Evolutionary conservation across 768 basidiomycete species (phyloP), one percentile per base, ranked within the genome.

Genomic region (Mycena belliarum): DNA sequence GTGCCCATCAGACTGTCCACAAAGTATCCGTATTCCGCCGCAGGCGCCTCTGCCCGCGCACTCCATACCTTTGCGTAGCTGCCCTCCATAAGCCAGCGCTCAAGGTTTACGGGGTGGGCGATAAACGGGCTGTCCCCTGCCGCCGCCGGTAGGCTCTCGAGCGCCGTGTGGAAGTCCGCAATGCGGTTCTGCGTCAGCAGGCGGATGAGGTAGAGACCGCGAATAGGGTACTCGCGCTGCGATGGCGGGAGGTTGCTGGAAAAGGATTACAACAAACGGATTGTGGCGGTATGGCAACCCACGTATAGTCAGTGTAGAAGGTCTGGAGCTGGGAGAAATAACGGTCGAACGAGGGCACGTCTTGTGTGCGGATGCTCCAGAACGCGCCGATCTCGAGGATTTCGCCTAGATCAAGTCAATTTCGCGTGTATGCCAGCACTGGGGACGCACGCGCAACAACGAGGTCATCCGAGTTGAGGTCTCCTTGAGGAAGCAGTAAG

Each of bases 11-110:
- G 76, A 65, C 91, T 91, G 68, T 95, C 91, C 11, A 97, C 85
- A 66, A 98, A 93, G 77, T 91, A 91, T 64, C 89, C 92, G 79
- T 97, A 97, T 70, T 98, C 96, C 61, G 94, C 92, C 35, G 91
- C 85, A 1, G 95, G 94, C 2, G 95, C 92, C 66, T 94, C 88
- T 63, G 91, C 91, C 63, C 95, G 84, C 35, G 95, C 95, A 67
- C 91, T 87, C 92, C 95, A 99, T 12, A 98, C 96, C 71, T 96
- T 96, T 74, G 92, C 93, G 72, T 98, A 99, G 66, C 90, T 91
- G 37, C 96, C 96, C 72, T 98, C 96, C 96, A 99, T 99, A 43
- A 98, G 82, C 92, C 95, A 98, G 48, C 91, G 82, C 72, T 99
- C 96, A 59, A 95, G 84, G 70, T 95, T 91, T 55, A 95, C 88